phyloP scores from a whole-genome alignment of 1,284 basidiomycete species.

The Cutaneotrichosporon cutaneum region DNA sequence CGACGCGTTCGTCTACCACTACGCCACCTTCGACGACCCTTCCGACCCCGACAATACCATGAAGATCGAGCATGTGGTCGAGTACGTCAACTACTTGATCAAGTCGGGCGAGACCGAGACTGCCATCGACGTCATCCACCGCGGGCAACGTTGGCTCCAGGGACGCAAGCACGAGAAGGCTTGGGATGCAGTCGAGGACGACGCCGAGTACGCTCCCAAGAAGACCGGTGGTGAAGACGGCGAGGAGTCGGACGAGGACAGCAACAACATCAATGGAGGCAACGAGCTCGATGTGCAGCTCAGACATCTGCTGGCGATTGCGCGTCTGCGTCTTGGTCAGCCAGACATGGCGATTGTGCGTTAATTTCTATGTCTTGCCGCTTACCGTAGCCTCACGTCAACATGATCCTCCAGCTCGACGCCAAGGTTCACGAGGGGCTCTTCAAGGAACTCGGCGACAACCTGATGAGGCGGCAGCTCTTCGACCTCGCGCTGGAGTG shows the following conservation, averaged over 20 bases:
- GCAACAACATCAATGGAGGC: slow-evolving; percentile 50
- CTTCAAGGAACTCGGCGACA: slow-evolving; percentile 79
- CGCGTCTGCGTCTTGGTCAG: slow-evolving; percentile 77
- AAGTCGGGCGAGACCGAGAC: slow-evolving; percentile 66
- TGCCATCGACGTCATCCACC: slow-evolving; percentile 68
- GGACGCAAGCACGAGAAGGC: slow-evolving; percentile 66
- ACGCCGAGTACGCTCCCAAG: slow-evolving; percentile 72
- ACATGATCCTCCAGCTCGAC: slow-evolving; percentile 68
- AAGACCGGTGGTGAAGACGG: slow-evolving; percentile 27
- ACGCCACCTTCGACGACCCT: slow-evolving; percentile 37
- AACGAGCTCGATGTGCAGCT: slow-evolving; percentile 76
- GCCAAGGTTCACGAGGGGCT: slow-evolving; percentile 71
- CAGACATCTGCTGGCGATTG: slow-evolving; percentile 79
- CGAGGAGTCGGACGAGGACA: slow-evolving; percentile 41
- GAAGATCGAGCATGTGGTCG: slow-evolving; percentile 58
- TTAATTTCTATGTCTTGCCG: not conserved
- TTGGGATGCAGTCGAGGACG: slow-evolving; percentile 82
- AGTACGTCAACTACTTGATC: slow-evolving; percentile 80
- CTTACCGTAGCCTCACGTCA: slow-evolving; percentile 66
- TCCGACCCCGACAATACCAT: slow-evolving; percentile 39
- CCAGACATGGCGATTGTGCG: slow-evolving; percentile 75
- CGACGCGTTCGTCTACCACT: slow-evolving; percentile 61
- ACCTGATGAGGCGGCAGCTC: slow-evolving; percentile 71
- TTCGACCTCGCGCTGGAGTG: slow-evolving; percentile 73
- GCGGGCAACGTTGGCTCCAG: slow-evolving; percentile 84